Conservation (phyloP, 73 alveolate genomes). For the Blepharisma stoltei region DNA sequence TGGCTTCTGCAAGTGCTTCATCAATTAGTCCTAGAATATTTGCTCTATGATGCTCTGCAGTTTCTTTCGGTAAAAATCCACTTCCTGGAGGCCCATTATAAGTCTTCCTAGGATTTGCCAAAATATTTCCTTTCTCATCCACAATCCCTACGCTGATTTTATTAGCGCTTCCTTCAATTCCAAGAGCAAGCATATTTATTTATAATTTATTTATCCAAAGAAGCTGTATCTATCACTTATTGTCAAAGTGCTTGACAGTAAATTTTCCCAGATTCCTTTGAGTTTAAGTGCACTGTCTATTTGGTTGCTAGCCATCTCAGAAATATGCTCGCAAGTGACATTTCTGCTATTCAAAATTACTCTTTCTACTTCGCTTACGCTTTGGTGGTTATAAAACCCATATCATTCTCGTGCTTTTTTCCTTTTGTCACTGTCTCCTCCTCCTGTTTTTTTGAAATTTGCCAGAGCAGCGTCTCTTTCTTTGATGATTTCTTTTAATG, state of each 20-base stretch:
- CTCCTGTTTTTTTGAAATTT: background rate
- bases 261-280: too few relatives aligned
- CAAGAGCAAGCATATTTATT: conserved; percentile 61
- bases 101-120: conserved; percentile 94
- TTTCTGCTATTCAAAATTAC: background rate
- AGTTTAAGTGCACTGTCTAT: too few relatives aligned
- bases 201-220: background rate
- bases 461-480: background rate
- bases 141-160: conserved; percentile 86
- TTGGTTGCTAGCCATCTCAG: too few relatives aligned
- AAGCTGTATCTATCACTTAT: background rate
- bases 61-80: conserved; percentile 96
- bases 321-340: too few relatives aligned
- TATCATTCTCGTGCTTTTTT: background rate
- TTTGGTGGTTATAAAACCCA: background rate
- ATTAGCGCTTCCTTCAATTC: conserved; percentile 94
- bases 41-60: conserved; percentile 94
- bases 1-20: conserved; percentile 85
- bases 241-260: background rate
- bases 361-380: conserved; percentile 8
- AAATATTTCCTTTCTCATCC: conserved; percentile 82
- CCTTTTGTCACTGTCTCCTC: background rate
- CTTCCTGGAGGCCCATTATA: conserved; percentile 98
- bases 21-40: conserved; percentile 76
- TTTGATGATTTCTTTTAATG: conserved; percentile 14